Conservation (phyloP, 768 basidiomycete genomes). For the Suillus luteus region DNA sequence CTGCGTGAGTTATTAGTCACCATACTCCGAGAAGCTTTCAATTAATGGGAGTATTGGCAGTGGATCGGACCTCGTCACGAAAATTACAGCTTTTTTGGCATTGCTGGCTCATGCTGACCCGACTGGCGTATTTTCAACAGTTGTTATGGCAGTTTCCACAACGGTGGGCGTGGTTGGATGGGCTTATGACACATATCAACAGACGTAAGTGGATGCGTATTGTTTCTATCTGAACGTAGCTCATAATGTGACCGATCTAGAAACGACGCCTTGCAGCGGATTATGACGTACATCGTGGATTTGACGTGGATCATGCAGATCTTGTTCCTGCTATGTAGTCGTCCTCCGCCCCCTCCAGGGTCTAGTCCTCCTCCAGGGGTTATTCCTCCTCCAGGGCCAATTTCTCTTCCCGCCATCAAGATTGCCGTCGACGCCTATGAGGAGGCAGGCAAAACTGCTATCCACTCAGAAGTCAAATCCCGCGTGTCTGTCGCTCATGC, state of each 20-base stretch:
- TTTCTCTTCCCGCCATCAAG: constrained; percentile 8
- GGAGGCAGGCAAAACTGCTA: constrained; percentile 2
- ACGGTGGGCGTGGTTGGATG: constrained; percentile 5
- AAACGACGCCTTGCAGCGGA: neutral
- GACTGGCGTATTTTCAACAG: neutral
- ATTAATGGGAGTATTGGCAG: neutral
- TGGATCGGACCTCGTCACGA: constrained; percentile 5
- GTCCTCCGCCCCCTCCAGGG: no score
- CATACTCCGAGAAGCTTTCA: neutral
- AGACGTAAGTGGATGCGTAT: constrained; percentile 7
- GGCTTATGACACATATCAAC: constrained; percentile 12
- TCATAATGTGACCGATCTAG: neutral
- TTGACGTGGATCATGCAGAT: constrained; percentile 27
- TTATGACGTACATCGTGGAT: constrained; percentile 25
- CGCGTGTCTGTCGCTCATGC: neutral
- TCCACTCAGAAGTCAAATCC: constrained; percentile 6
- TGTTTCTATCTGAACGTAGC: neutral
- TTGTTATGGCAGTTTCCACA: constrained; percentile 3
- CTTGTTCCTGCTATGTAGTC: constrained; percentile 15
- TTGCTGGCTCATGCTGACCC: neutral
- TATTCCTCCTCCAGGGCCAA: neutral
- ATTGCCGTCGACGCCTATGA: constrained; percentile 8
- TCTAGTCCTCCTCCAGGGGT: no score
- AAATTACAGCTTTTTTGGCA: neutral
- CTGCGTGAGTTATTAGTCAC: constrained; percentile 3